Evolutionary conservation across 495 filamentous ascomycete genomes (phyloP), one percentile per base, ranked within the genome.

Genomic region (Penicillium roqueforti): DNA sequence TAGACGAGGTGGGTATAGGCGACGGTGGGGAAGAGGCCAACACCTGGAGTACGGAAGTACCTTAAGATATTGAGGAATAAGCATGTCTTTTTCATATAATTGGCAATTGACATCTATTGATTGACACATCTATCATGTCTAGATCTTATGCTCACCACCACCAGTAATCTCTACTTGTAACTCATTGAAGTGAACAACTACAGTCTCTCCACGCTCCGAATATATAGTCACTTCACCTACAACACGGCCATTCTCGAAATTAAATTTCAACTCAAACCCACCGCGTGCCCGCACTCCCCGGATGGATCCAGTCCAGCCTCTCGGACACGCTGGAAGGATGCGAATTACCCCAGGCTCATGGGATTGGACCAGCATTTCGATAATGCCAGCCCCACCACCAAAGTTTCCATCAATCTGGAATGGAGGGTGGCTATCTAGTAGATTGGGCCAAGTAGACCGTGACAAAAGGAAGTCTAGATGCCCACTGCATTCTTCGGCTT

Each of bases 351-450:
- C 68, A 16, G 69, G 66, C 40, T 71, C 67, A 48, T 81, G 76
- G 40, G 72, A 77, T 60, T 81, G 78, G 18, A 82, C 45, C 19
- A 82, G 52, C 73, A 76, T 76, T 59, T 81, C 79, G 9, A 74
- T 56, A 20, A 82, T 70, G 4, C 70, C 77, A 6, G 76, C 73
- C 4, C 65, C 68, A 22, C 69, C 70, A 1, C 79, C 79, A 60
- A 79, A 80, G 54, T 80, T 80, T 6, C 78, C 79, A 54, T 82
- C 79, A 28, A 82, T 80, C 58, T 80, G 76, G 37, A 76, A 73
- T 32, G 69, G 69, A 6, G 67, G 69, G 50, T 79, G 71, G 6
- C 66, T 74, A 42, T 78, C 74, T 29, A 72, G 61, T 19, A 78
- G 54, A 51, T 76, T 77, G 5, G 61, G 67, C 9, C 71, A 55